Base-by-base conservation (phyloP, 352 stramenopile species). In the Globisporangium canariense region DNA sequence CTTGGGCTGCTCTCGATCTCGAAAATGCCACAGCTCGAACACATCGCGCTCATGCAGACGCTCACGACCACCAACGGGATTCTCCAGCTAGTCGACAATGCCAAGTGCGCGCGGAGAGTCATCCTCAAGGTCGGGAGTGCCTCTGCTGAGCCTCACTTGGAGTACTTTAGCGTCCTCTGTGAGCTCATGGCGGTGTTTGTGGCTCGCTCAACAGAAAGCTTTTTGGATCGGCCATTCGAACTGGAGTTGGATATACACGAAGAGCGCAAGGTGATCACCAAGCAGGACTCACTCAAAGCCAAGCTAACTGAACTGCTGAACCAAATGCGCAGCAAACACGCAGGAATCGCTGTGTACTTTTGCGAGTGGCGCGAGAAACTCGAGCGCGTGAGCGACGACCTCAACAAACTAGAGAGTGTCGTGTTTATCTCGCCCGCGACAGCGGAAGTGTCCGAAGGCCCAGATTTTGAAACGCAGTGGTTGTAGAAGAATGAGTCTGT, bases 1-100 rank as follows among this genome's bases (percentile, higher is more conserved):
- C 32, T n/a, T 5, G 61, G 51, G 6, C 61, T 66, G 18, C 36
- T 45, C 13, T 55, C 51, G 25, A 40, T 66, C 16, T 45, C 51
- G 3, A 55, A 16, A 30, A 38, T 66, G 13, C 41, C 40, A 8
- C 34, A 43, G 49, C 47, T 65, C 16, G 13, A 38, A 22, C 25
- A 34, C 38, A 65, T 65, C 18, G 38, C 47, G 38, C 28, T 65
- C 16, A 65, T 58, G 51, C 59, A 65, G 34, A 52, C 38, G 30
- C 34, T n/a, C n/a, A 47, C 28, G 16, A 50, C 59, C 2, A 36
- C 28, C 11, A 18, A 51, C 22, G 59, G 47, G 20, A 22, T 65
- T 22, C 38, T 65, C 2, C 38, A 36, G 13, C 36, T 65, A 8
- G 41, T 47, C 5, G 25, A 45, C 43, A 55, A 62, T 49, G 43